phyloP scores from a whole-genome alignment of 305 asterid genomes.

The Withania somnifera region DNA sequence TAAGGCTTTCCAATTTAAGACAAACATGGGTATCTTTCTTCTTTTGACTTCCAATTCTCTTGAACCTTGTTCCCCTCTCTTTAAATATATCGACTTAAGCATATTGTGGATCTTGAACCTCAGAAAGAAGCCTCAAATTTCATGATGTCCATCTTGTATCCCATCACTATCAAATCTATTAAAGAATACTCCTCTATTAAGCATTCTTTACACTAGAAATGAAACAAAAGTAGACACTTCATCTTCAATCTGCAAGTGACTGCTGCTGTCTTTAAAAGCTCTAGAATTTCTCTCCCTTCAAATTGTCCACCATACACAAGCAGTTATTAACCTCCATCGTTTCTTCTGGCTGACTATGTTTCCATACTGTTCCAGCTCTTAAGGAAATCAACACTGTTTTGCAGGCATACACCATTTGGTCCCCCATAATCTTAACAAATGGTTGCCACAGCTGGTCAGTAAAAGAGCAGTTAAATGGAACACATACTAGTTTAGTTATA shows the following conservation, averaged over 20 bases:
- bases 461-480: background rate
- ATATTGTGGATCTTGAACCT: background rate
- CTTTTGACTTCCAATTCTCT: background rate
- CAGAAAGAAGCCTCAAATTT: background rate
- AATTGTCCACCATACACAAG: background rate
- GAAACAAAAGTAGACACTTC: background rate
- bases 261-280: background rate
- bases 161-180: background rate
- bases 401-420: background rate
- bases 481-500: background rate
- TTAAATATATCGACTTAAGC: background rate
- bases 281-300: background rate
- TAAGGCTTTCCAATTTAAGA: background rate
- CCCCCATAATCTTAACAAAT: background rate
- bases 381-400: background rate
- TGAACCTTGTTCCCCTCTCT: background rate
- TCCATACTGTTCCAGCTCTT: background rate
- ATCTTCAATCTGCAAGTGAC: background rate
- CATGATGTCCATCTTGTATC: background rate
- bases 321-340: background rate
- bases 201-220: background rate
- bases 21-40: background rate
- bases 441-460: background rate
- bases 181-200: background rate
- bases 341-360: background rate